Evolutionary conservation across 257 asterid genomes (phyloP), one percentile per base, ranked within the genome.

Genomic region (Marsdenia floribunda): DNA sequence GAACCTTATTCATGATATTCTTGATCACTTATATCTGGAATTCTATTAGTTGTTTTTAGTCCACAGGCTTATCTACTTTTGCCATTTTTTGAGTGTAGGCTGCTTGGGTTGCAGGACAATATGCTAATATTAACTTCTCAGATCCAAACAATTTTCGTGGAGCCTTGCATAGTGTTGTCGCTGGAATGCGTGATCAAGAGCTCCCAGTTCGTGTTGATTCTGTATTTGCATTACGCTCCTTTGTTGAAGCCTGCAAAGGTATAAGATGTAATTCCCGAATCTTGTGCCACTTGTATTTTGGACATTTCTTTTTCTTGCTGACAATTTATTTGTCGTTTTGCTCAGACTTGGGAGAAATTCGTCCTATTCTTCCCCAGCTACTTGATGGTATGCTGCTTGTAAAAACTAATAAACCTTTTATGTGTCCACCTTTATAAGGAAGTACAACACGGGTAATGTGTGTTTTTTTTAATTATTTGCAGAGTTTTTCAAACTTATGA

Each of bases 61-160:
- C 22, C 42, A 12, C 54, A 24, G 21, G 40, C 71, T 57, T 52
- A 24, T 73, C 76, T 24, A 64, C 60, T 57, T 69, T 64, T 69
- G 70, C 35, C 70, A 72, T 54, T 74, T 66, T 73, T 68, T 75
- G 82, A 60, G 58, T 66, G 77, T 68, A 95, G 99, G 99, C 99
- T 37, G 98, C 99, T 42, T 95, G 99, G 99, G 99, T 95, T 87
- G 97, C 99, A 21, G 99, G 99, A 75, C 98, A 95, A 84, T 95
- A 95, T 82, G 99, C 99, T 52, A 96, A 89, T 76, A 76, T 95
- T 76, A 88, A 72, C 74, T 95, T 95, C 85, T 80, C 94, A 7
- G 94, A 92, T 72, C 89, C 96, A 55, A 91, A 87, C 73, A 95
- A 91, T 86, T 95, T 92, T 85, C 91, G 96, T 67, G 86, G 87